A percentile compares a stretch with the other conserved stretches of the same genome.
Evolutionary conservation across 257 asterid species (phyloP).

Genomic region (Dorcoceras hygrometricum): DNA sequence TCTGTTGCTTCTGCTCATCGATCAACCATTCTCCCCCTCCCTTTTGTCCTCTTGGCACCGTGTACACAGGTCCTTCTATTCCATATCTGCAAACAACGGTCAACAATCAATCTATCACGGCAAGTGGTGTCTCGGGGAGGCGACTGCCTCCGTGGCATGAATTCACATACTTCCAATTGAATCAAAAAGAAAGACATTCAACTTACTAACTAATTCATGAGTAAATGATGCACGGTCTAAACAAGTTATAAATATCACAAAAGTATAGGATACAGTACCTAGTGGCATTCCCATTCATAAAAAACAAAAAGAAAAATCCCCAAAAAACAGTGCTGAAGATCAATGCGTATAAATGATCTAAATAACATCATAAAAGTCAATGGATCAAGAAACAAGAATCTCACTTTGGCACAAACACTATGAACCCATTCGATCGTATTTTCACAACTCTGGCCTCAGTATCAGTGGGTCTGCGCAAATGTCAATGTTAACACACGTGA

Average conservation of each 20-base stretch:
- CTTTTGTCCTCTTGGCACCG: slow-evolving; percentile 52
- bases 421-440: slow-evolving; percentile 91
- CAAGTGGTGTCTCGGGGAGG: background rate
- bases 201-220: background rate
- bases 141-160: background rate
- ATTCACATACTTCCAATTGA: slow-evolving; percentile 1
- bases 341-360: background rate
- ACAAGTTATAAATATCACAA: background rate
- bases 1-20: slow-evolving; percentile 77
- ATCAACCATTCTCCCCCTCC: slow-evolving; percentile 71
- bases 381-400: slow-evolving; percentile 10
- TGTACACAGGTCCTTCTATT: slow-evolving; percentile 90
- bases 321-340: background rate
- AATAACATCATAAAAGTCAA: background rate
- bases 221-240: background rate
- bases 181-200: background rate
- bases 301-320: background rate
- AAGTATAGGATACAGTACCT: background rate
- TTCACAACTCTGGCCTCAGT: slow-evolving; percentile 89
- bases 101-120: background rate
- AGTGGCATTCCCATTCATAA: background rate
- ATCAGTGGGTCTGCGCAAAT: slow-evolving; percentile 81
- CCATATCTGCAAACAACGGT: slow-evolving; percentile 58
- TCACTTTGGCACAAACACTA: slow-evolving; percentile 90
- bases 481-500: slow-evolving; percentile 12